Percentiles rank a stretch among this genome's conserved stretches.
Evolutionary conservation across 192 early-diverging fungal species (phyloP).

Genomic region (Entomortierella lignicola): DNA sequence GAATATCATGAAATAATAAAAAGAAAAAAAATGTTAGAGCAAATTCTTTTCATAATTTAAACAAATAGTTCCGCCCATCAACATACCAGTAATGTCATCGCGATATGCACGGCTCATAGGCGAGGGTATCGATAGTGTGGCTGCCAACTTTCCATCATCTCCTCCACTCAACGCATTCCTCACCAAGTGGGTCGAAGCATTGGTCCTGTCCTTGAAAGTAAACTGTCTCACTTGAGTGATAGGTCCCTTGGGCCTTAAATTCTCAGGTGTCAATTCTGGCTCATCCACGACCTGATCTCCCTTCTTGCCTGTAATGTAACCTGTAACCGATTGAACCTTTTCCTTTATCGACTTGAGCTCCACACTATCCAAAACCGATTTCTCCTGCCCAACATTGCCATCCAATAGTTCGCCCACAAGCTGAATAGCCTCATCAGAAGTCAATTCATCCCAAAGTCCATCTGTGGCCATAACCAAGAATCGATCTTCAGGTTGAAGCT

Average conservation of each 20-base stretch:
- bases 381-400: conserved; percentile 40
- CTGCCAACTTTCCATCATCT: conserved; percentile 69
- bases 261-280: conserved; percentile 41
- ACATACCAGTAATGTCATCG: conserved; percentile 83
- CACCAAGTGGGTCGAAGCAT: conserved; percentile 80
- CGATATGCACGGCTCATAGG: conserved; percentile 75
- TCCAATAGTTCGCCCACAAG: conserved; percentile 61
- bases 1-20: not conserved
- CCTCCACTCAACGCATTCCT: conserved; percentile 72
- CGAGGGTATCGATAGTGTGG: conserved; percentile 74
- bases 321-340: conserved; percentile 20
- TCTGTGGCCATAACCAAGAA: conserved; percentile 88
- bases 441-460: conserved; percentile 85
- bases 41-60: too few relatives aligned
- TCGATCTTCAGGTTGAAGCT: conserved; percentile 68
- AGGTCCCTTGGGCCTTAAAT: conserved; percentile 41
- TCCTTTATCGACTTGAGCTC: conserved; percentile 10
- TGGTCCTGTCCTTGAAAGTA: conserved; percentile 56
- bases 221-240: conserved; percentile 43
- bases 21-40: not conserved
- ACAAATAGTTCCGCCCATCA: too few relatives aligned
- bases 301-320: conserved; percentile 32
- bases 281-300: conserved; percentile 26
- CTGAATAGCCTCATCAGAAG: conserved; percentile 69
- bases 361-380: conserved; percentile 22